phyloP scores from a whole-genome alignment of 345 rosid genomes.

The Hirschfeldia incana region DNA sequence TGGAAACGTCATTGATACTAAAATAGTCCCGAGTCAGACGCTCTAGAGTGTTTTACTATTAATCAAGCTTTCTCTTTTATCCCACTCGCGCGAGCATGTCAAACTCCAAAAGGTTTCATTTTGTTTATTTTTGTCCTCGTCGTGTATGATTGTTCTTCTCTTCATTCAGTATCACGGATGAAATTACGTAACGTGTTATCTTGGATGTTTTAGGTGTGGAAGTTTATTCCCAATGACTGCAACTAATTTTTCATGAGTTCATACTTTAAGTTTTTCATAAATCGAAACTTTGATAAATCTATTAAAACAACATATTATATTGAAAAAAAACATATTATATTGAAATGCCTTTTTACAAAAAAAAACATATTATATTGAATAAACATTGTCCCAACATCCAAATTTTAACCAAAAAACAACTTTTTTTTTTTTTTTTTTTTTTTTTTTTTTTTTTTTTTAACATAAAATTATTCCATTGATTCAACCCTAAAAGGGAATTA shows the following conservation, averaged over 20 bases:
- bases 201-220: conserved; percentile 25
- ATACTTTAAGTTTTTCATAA: not conserved
- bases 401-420: no score
- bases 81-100: conserved; percentile 19
- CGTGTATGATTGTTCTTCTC: not conserved
- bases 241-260: not conserved
- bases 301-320: not conserved
- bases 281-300: not conserved
- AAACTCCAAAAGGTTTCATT: not conserved
- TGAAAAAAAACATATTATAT: no score
- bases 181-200: conserved; percentile 31
- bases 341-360: no score
- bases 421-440: no score
- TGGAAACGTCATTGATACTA: not conserved
- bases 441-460: no score
- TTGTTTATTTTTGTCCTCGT: not conserved
- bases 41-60: conserved; percentile 43
- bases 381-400: no score
- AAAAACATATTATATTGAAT: no score
- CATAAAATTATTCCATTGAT: no score
- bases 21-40: conserved; percentile 43
- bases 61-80: not conserved
- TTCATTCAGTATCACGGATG: conserved; percentile 29
- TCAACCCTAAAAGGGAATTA: no score
- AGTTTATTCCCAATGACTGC: conserved; percentile 1